Base-by-base conservation (phyloP, 179 eudicot genomes). In the Silene noctiflora region DNA sequence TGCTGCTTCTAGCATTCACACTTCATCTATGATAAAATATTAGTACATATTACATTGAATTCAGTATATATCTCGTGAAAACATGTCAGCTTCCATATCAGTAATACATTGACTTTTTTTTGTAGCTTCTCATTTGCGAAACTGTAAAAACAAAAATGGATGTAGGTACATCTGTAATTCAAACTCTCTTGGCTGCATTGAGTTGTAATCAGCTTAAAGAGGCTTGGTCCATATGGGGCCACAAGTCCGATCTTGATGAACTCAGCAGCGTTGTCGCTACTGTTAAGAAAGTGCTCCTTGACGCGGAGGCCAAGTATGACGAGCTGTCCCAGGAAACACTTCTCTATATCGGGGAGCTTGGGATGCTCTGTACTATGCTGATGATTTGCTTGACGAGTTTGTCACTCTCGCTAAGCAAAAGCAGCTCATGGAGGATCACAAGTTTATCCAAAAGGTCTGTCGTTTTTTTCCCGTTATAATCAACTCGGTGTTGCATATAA, bases 321-420 rank as follows among this genome's bases (percentile, higher is more conserved):
- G 65, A 67, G n/a, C 55, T 76, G 65, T 56, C 78, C 19, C 64
- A 62, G 14, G 63, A 77, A 71, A 25, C 51, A 3, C 61, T 48
- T 8, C 56, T 39, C 35, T 86, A 75, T 66, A 35, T 79, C 31
- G 66, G 72, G 24, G 58, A 75, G 60, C 80, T 83, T 10, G 73
- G 56, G 71, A 6, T 35, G 80, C 61, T 1, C 25, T 79, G 1
- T 75, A 61, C 16, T 80, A 75, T 3, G 84, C 73, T 3, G 84
- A 83, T 48, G 82, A 69, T 39, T 13, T 83, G 68, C 53, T 76
- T 19, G 84, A 78, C 25, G 78, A 78, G 44, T 59, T 81, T 46
- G 60, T 14, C 35, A 76, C 81, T 19, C 60, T 78, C 10, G 74
- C 72, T 13, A 8, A 65, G 5, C 20, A 19, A 35, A 79, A 76